Conservation (phyloP, 768 basidiomycete genomes). For the Cubamyces lactineus region DNA sequence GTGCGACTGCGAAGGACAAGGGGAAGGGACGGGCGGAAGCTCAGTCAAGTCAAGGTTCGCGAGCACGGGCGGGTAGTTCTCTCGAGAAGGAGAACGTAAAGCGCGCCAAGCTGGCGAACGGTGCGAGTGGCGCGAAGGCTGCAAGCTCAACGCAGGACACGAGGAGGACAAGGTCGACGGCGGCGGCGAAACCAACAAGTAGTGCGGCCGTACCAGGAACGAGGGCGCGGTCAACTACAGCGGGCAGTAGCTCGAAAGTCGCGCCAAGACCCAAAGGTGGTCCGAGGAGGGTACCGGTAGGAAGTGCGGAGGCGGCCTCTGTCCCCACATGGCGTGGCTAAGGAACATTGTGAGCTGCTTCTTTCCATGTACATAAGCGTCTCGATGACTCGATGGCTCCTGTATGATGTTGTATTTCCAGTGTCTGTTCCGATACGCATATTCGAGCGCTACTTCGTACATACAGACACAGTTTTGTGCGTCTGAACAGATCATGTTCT, state of each 20-base stretch:
- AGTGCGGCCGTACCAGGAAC: neutral
- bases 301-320: conserved; percentile 64
- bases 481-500: too few relatives aligned
- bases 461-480: too few relatives aligned
- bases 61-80: conserved; percentile 18
- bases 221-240: neutral
- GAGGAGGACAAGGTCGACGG: conserved; percentile 1
- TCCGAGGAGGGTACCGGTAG: conserved; percentile 67
- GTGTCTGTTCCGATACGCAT: too few relatives aligned
- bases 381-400: neutral
- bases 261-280: conserved; percentile 42
- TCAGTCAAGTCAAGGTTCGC: conserved; percentile 18
- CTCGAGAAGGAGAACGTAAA: conserved; percentile 38
- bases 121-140: neutral
- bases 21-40: conserved; percentile 39
- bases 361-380: neutral
- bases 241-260: conserved; percentile 1
- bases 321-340: conserved; percentile 55
- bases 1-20: conserved; percentile 42
- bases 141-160: neutral
- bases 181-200: conserved; percentile 12
- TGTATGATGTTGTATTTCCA: too few relatives aligned
- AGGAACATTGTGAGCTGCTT: conserved; percentile 5
- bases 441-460: too few relatives aligned
- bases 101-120: conserved; percentile 22